phyloP scores from a whole-genome alignment of 371 early-diverging fungal species.

The Rhizomucor pusillus region DNA sequence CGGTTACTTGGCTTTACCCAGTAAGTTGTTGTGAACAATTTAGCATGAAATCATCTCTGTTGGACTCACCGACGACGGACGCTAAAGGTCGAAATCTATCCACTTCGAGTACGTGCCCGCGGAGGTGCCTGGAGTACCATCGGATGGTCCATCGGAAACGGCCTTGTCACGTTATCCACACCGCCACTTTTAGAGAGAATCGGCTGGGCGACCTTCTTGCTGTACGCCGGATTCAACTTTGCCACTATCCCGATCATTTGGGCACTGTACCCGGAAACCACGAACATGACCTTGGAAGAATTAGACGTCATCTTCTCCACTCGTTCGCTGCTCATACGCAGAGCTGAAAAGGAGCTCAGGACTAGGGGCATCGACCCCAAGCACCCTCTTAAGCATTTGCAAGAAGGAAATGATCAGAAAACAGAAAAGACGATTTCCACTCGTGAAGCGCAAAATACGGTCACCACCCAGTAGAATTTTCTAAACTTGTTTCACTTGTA shows the following conservation, averaged over 20 bases:
- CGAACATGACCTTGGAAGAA: constrained; percentile 33
- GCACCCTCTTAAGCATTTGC: constrained; percentile 1
- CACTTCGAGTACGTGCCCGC: constrained; percentile 35
- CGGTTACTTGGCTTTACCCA: constrained; percentile 43
- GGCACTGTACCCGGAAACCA: constrained; percentile 34
- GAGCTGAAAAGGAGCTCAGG: constrained; percentile 31
- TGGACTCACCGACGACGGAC: constrained; percentile 63
- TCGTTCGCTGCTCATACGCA: constrained; percentile 28
- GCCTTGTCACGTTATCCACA: constrained; percentile 37
- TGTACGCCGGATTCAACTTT: constrained; percentile 36
- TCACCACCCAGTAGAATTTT: too few relatives aligned
- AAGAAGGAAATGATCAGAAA: too few relatives aligned
- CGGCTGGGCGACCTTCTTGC: constrained; percentile 35
- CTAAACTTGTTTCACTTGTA: too few relatives aligned
- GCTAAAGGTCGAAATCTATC: constrained; percentile 28
- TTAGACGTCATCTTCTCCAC: constrained; percentile 39
- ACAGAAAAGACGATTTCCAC: too few relatives aligned
- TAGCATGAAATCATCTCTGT: too few relatives aligned
- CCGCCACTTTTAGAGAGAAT: constrained; percentile 32
- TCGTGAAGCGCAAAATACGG: too few relatives aligned
- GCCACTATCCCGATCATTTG: constrained; percentile 31
- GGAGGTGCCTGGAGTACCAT: constrained; percentile 42
- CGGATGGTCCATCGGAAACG: constrained; percentile 40
- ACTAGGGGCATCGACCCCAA: constrained; percentile 7
- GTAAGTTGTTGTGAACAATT: constrained; percentile 1